Evolutionary conservation across 2,329 filamentous ascomycete species (phyloP), one percentile per base, ranked within the genome.

Genomic region (Pseudocercospora vitis): DNA sequence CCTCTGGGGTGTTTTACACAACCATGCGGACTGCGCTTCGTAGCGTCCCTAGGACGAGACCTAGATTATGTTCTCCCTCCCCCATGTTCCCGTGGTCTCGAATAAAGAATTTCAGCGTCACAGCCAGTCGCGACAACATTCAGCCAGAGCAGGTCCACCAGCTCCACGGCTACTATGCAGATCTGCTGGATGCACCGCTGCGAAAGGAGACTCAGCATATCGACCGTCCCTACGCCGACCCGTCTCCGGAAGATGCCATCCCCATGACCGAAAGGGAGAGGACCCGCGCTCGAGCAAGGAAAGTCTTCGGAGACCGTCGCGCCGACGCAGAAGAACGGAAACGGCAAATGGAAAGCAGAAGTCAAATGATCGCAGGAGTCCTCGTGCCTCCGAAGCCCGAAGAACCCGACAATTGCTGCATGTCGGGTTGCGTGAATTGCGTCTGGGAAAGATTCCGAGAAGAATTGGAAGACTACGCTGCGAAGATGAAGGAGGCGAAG

Each of bases 361-460:
- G 84, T 46, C 81, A 76, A 7, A 76, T 83, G 56, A 77, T 96
- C 51, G 91, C 88, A 1, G 92, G 91, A 3, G 81, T 97, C 1
- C 73, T 83, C 14, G 87, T 97, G 3, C 94, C 94, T 1, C 91
- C 91, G 0, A 82, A 82, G 44, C 94, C 94, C 1, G 80, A 84
- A 44, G 92, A 99, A 73, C 94, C 94, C 3, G 94, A 97, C 66
- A 96, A 99, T 69, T 99, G 94, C 79, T 99, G 94, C 74, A 99
- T 99, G 94, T 94, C 89, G 67, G 94, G 94, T 2, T 99, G 94
- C 70, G 92, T 96, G 45, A 91, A 97, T 71, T 99, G 94, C 71
- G 94, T 97, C 2, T 97, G 91, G 91, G 91, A 96, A 65, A 78
- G 84, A 49, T 97, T 86, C 72, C 81, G 91, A 7, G 92, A 99